Conservation (phyloP, 192 early-diverging fungal species). For the Backusella circina region DNA sequence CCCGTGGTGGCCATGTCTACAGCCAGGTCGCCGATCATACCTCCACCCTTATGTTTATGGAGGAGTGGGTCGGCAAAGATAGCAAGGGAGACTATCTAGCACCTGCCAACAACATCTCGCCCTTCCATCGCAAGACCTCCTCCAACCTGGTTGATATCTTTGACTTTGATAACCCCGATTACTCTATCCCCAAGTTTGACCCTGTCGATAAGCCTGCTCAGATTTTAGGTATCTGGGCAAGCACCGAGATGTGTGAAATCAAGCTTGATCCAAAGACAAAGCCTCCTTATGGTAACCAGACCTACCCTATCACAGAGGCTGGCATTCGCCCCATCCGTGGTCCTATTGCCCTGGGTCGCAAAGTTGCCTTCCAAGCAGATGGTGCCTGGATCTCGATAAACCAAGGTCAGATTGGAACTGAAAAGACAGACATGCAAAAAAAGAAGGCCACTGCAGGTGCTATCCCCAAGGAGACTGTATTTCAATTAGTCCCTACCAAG, state of each 20-base stretch:
- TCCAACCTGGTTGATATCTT: not conserved
- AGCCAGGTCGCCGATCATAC: constrained; percentile 23
- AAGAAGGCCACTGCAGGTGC: not conserved
- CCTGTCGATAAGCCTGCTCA: not conserved
- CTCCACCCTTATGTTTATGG: constrained; percentile 14
- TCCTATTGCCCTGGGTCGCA: not conserved
- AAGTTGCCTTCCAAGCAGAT: not conserved
- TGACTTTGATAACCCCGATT: not conserved
- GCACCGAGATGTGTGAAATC: not conserved
- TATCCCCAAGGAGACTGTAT: not conserved
- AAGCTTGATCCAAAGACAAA: constrained; percentile 1
- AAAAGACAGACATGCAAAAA: not conserved
- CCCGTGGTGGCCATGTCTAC: constrained; percentile 24
- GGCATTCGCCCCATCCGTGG: not conserved
- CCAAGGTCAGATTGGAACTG: not conserved
- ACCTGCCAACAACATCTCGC: constrained; percentile 12
- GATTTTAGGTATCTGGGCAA: constrained; percentile 7
- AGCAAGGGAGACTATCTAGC: constrained; percentile 12
- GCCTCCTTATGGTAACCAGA: constrained; percentile 16
- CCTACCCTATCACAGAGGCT: not conserved
- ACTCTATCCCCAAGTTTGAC: not conserved
- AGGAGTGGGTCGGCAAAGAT: constrained; percentile 20
- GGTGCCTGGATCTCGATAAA: not conserved
- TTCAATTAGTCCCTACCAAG: not conserved
- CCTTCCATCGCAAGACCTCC: not conserved